Evolutionary conservation across 345 rosid genomes (phyloP).

Genomic region (Pistacia integerrima): DNA sequence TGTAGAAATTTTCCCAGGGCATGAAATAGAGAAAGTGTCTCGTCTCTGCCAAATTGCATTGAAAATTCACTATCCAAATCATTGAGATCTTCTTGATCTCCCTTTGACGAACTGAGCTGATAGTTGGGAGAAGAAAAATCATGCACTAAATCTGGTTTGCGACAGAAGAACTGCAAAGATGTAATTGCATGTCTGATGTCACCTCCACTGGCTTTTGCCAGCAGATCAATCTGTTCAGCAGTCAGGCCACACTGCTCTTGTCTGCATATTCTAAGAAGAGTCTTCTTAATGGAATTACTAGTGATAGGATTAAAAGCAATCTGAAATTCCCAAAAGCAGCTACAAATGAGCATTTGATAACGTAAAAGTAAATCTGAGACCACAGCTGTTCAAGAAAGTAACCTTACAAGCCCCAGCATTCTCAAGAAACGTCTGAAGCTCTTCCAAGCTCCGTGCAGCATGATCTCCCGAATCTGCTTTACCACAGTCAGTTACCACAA

Average conservation of each 20-base stretch:
- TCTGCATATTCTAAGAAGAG: constrained; percentile 72
- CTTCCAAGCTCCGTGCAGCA: constrained; percentile 53
- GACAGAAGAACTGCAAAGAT: constrained; percentile 76
- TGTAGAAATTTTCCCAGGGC: constrained; percentile 97
- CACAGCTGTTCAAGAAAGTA: constrained; percentile 34
- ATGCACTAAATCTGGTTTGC: constrained; percentile 43
- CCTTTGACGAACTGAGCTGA: constrained; percentile 26
- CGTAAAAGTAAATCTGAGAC: constrained; percentile 14
- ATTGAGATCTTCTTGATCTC: constrained; percentile 33
- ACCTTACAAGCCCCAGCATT: constrained; percentile 91
- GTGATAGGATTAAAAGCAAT: constrained; percentile 87
- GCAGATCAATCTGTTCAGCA: constrained; percentile 66
- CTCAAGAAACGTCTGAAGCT: constrained; percentile 67
- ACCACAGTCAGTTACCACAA: constrained; percentile 63
- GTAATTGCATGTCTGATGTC: constrained; percentile 94
- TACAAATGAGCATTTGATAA: constrained; percentile 28
- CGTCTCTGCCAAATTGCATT: constrained; percentile 70
- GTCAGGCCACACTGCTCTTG: constrained; percentile 60
- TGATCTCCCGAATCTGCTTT: constrained; percentile 62
- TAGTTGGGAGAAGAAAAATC: constrained; percentile 31
- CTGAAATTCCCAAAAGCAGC: constrained; percentile 45
- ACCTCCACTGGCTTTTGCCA: constrained; percentile 85
- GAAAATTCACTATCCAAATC: constrained; percentile 44
- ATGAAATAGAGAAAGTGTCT: constrained; percentile 83
- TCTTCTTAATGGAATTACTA: constrained; percentile 72